Evolutionary conservation across 257 asterid species (phyloP).

Genomic region (Solanum neorickii): DNA sequence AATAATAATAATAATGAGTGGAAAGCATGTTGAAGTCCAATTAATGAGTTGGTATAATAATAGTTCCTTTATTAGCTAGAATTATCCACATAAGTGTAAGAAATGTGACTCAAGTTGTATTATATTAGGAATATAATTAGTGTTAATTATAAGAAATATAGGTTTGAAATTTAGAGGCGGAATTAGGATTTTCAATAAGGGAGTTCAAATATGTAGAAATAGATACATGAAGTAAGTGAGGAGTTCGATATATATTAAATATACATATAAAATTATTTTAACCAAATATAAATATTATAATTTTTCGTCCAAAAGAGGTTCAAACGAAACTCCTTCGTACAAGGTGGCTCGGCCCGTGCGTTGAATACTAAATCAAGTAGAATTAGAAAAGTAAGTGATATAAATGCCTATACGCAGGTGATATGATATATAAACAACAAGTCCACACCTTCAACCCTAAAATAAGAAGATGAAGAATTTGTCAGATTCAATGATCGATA

Average conservation of each 20-base stretch:
- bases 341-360: too few relatives aligned
- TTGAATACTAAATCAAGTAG: neutral
- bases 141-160: neutral
- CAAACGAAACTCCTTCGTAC: too few relatives aligned
- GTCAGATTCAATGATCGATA: neutral
- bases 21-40: neutral
- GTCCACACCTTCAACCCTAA: neutral
- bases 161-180: too few relatives aligned
- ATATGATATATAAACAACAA: neutral
- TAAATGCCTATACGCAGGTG: neutral
- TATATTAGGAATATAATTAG: neutral
- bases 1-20: neutral
- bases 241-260: too few relatives aligned
- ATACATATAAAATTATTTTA: too few relatives aligned
- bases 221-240: too few relatives aligned
- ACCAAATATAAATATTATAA: too few relatives aligned
- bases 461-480: neutral
- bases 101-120: too few relatives aligned
- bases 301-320: accelerated
- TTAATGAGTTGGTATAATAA: neutral
- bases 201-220: too few relatives aligned
- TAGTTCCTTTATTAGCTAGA: too few relatives aligned
- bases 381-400: neutral
- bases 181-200: too few relatives aligned
- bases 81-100: neutral